Percentiles rank a stretch among this genome's conserved stretches.
Conservation (phyloP, 164 flowering plant species). For the Sextonia rubra region DNA sequence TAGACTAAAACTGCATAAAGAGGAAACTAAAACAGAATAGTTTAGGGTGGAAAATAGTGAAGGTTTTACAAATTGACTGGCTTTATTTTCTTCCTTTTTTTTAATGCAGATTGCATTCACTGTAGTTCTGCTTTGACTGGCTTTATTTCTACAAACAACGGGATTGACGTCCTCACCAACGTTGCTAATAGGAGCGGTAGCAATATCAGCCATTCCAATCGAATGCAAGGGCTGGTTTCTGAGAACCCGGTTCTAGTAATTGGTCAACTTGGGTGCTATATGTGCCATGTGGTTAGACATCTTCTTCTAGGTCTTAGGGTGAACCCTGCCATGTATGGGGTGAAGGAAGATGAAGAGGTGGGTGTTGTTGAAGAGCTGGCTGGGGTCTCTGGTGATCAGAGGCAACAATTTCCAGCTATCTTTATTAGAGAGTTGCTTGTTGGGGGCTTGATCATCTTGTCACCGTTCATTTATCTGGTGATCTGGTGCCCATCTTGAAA, state of each 20-base stretch:
- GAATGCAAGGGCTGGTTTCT: constrained; percentile 27
- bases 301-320: constrained; percentile 60
- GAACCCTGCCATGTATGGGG: constrained; percentile 64
- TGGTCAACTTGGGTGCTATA: constrained; percentile 63
- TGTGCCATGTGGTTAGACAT: constrained; percentile 71
- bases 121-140: too few species aligned
- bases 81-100: too few species aligned
- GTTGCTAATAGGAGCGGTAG: background rate
- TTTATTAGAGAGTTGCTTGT: constrained; percentile 44
- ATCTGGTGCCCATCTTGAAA: constrained; percentile 44
- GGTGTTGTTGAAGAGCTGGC: constrained; percentile 23
- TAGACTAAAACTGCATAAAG: too few species aligned
- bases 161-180: background rate
- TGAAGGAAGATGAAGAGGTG: constrained; percentile 52
- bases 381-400: background rate
- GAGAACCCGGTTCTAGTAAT: constrained; percentile 72
- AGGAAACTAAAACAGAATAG: too few species aligned
- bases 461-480: constrained; percentile 50
- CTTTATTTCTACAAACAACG: constrained; percentile 3
- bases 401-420: constrained; percentile 35
- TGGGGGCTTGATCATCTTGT: constrained; percentile 50
- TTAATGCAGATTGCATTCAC: too few species aligned
- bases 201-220: background rate
- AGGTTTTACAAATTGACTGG: too few species aligned
- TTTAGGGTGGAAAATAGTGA: too few species aligned